Evolutionary conservation across 345 rosid species (phyloP), one percentile per base, ranked within the genome.

Genomic region (Populus davidiana): DNA sequence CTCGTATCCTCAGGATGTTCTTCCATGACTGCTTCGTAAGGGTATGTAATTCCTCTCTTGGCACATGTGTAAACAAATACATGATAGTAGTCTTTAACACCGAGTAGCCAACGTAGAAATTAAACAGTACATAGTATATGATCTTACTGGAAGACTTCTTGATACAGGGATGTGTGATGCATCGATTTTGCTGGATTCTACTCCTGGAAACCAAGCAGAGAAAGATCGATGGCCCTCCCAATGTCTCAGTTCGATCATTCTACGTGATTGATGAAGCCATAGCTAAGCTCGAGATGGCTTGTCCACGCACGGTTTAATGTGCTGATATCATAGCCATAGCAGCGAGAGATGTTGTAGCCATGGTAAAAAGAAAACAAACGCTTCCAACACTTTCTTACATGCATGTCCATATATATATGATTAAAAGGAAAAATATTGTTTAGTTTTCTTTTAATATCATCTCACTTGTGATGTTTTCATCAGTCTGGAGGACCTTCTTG

Each of bases 11-110:
- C 3, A 79, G 97, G 77, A 94, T 92, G 98, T 91, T 92, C 86
- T 94, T 94, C 76, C 98, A 92, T 70, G 98, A 94, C 69, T 94
- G 96, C 74, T 92, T 92, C 91, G 87, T 91, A 68, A 88, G 91
- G 87, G 98, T 94, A 84, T 49, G 71, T 11, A 2, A 52, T 5
- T 52, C 67, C 71, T 67, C 73, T 56, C 52, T 33, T 27, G 18
- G 50, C 11, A 25, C 41, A 23, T 11, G 35, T 67, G 35, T 67
- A 70, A 9, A 6, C 13, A 10, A 29, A 63, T 76, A 16, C 52
- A 65, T 29, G 59, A 52, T n/a, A 52, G 59, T 18, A 52, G 59
- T 52, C 59, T 52, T 52, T 20, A 52, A 52, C 9, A 52, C 9
- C 59, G 4, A 47, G 18, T 52, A 52, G n/a, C 17, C 20, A 52